Evolutionary conservation across 768 basidiomycete genomes (phyloP).

Genomic region (Pleurotus cornucopiae): DNA sequence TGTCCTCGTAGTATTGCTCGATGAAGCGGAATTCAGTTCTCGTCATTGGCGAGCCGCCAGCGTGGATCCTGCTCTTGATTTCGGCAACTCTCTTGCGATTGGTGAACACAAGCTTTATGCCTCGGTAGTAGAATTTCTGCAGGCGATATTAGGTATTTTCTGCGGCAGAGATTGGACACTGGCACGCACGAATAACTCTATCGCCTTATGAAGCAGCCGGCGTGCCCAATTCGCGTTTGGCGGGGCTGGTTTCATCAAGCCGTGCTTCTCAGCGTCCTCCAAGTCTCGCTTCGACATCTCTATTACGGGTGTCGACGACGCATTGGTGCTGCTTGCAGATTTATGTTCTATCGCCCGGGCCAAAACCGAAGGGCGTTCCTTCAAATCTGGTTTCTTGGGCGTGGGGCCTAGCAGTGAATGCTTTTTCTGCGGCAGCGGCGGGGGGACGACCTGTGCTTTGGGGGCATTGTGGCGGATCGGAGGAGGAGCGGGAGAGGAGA

Average conservation of each 20-base stretch:
- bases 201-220: slow-evolving; percentile 43
- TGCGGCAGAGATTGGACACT: no score
- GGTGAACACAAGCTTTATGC: slow-evolving; percentile 66
- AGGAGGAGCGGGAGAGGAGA: no score
- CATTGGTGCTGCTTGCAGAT: slow-evolving; percentile 8
- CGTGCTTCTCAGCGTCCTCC: slow-evolving; percentile 60
- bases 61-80: slow-evolving; percentile 52
- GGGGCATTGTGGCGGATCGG: slow-evolving; percentile 16
- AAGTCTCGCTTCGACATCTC: slow-evolving; percentile 60
- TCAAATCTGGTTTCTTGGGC: slow-evolving; percentile 31
- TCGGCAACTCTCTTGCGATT: slow-evolving; percentile 50
- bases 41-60: slow-evolving; percentile 60
- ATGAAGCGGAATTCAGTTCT: slow-evolving; percentile 71
- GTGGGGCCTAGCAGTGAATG: slow-evolving; percentile 62
- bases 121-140: slow-evolving; percentile 83
- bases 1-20: slow-evolving; percentile 58
- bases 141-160: background rate
- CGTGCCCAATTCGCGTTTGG: slow-evolving; percentile 53
- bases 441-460: slow-evolving; percentile 16
- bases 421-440: slow-evolving; percentile 22
- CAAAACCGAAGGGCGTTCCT: no score
- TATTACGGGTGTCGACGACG: slow-evolving; percentile 13
- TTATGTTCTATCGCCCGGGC: no score
- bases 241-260: slow-evolving; percentile 65
- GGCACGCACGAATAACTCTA: slow-evolving; percentile 39